Conservation (phyloP, 2,329 filamentous ascomycete genomes). For the Acarospora socialis region DNA sequence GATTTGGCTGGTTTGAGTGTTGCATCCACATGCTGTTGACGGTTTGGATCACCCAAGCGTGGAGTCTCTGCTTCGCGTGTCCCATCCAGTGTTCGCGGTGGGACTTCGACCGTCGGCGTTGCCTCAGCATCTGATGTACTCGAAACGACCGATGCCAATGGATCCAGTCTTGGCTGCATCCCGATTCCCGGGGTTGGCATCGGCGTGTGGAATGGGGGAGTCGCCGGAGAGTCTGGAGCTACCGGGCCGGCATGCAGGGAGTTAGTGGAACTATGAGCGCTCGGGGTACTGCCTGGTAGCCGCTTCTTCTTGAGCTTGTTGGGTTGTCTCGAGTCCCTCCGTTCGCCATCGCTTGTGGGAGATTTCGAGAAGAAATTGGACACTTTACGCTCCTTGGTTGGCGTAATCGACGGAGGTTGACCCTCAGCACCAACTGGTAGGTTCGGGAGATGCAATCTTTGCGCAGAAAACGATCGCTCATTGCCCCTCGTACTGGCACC, state of each 20-base stretch:
- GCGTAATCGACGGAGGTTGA: conserved; percentile 35
- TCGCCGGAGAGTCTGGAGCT: conserved; percentile 19
- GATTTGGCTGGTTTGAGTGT: conserved; percentile 55
- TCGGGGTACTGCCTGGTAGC: conserved; percentile 60
- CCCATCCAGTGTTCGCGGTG: conserved; percentile 10
- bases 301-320: conserved; percentile 89
- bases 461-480: too few species aligned
- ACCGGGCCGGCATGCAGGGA: conserved; percentile 55
- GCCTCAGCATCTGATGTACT: conserved; percentile 20
- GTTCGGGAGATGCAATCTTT: conserved; percentile 30
- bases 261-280: conserved; percentile 77
- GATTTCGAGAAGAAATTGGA: conserved; percentile 55
- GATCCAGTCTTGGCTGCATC: conserved; percentile 18
- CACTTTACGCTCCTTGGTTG: conserved; percentile 52
- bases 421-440: conserved; percentile 30
- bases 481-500: too few species aligned
- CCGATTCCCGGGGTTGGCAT: conserved; percentile 18
- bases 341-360: conserved; percentile 42
- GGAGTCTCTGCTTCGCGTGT: conserved; percentile 26
- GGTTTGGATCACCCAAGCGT: too few species aligned
- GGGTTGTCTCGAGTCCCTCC: conserved; percentile 52
- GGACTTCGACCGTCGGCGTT: conserved; percentile 17
- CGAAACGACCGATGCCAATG: conserved; percentile 19
- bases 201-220: conserved; percentile 20
- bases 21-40: conserved; percentile 32